Percentiles rank a stretch among this genome's conserved stretches.
Evolutionary conservation across 1,139 yeast species (phyloP).

Genomic region (Nakaseomyces delphensis): DNA sequence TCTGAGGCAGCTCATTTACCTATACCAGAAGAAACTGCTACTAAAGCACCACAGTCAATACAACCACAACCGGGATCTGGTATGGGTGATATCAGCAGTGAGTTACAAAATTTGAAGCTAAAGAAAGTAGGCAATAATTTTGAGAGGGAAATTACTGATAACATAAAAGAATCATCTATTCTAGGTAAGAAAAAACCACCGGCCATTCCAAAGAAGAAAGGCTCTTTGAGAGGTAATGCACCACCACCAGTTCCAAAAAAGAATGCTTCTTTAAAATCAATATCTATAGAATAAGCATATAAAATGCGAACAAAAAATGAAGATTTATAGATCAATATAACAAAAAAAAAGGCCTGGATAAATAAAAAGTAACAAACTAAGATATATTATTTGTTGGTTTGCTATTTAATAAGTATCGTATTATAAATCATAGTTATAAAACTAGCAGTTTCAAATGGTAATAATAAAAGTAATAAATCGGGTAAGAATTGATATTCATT

Average conservation of each 20-base stretch:
- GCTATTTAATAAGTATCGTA: too few species aligned
- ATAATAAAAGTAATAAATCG: too few species aligned
- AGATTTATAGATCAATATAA: background rate
- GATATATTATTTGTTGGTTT: background rate
- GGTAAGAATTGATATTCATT: too few species aligned
- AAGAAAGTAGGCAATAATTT: slow-evolving; percentile 11
- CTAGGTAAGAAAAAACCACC: slow-evolving; percentile 16
- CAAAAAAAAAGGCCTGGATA: background rate
- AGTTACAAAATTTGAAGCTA: slow-evolving; percentile 11
- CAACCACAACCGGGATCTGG: slow-evolving; percentile 3
- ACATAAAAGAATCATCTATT: slow-evolving; percentile 10
- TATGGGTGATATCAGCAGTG: slow-evolving; percentile 3
- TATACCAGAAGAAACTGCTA: background rate
- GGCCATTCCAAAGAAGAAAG: slow-evolving; percentile 9
- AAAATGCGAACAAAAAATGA: background rate
- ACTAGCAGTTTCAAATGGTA: too few species aligned
- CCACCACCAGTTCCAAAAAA: slow-evolving; percentile 17
- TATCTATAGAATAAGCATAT: background rate
- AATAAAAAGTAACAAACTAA: too few species aligned
- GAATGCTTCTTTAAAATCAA: slow-evolving; percentile 10
- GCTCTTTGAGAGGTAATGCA: slow-evolving; percentile 3
- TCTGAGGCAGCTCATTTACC: background rate
- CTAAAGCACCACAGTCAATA: background rate
- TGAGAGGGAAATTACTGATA: slow-evolving; percentile 9
- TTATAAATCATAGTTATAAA: too few species aligned